phyloP scores from a whole-genome alignment of 108 stramenopile species.

The Conticribra guillardii region DNA sequence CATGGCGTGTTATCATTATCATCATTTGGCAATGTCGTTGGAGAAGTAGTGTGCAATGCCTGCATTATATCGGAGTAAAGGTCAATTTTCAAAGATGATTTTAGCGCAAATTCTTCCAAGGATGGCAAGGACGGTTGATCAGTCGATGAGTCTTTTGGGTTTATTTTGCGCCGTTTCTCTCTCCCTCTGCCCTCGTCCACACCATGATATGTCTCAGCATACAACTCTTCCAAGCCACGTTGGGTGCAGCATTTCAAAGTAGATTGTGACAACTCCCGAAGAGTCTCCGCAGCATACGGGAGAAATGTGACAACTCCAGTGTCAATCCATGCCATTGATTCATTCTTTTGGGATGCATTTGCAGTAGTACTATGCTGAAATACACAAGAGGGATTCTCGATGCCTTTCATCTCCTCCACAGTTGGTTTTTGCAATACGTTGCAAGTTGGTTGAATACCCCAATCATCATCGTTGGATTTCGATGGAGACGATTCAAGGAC shows the following conservation, averaged over 20 bases:
- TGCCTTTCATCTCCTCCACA: slow-evolving; percentile 39
- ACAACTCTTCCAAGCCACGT: slow-evolving; percentile 45
- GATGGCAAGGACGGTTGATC: slow-evolving; percentile 8
- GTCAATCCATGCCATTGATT: slow-evolving; percentile 75
- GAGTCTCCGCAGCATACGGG: slow-evolving; percentile 53
- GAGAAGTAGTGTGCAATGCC: slow-evolving; percentile 35
- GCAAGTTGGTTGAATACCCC: slow-evolving; percentile 12
- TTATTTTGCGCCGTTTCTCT: slow-evolving; percentile 8
- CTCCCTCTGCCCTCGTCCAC: neutral
- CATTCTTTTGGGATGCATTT: slow-evolving; percentile 8
- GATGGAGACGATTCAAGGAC: slow-evolving; percentile 22
- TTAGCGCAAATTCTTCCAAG: slow-evolving; percentile 46
- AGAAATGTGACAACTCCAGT: slow-evolving; percentile 75
- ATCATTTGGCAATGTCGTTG: neutral
- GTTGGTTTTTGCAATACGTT: slow-evolving; percentile 75
- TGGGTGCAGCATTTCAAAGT: slow-evolving; percentile 50
- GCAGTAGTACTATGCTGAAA: slow-evolving; percentile 18
- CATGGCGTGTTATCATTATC: slow-evolving; percentile 1
- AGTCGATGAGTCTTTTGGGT: neutral
- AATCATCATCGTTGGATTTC: neutral
- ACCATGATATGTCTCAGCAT: slow-evolving; percentile 7
- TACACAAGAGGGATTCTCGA: slow-evolving; percentile 19
- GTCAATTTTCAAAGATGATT: slow-evolving; percentile 24
- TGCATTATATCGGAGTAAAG: slow-evolving; percentile 42
- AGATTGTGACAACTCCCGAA: slow-evolving; percentile 44